Conservation (phyloP, 1,139 yeast genomes). For the Yamadazyma diospyri region DNA sequence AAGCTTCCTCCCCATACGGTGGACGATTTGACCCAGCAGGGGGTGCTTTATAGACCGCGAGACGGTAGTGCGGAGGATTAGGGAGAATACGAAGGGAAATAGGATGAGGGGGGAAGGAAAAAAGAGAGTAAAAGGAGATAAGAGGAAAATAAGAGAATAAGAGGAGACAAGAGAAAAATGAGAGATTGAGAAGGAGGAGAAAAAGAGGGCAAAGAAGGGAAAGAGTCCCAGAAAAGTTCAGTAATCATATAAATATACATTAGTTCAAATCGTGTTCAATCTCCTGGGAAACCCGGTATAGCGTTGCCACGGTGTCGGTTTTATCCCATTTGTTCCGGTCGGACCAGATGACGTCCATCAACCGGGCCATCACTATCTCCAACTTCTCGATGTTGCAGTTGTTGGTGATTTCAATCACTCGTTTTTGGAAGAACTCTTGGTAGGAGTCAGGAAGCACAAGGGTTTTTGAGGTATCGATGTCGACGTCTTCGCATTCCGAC, state of each 20-base stretch:
- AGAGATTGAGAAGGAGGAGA: no score
- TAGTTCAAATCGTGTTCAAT: conserved; percentile 10
- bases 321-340: conserved; percentile 69
- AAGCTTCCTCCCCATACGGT: conserved; percentile 84
- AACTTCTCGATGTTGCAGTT: conserved; percentile 62
- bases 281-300: conserved; percentile 20
- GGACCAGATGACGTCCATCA: conserved; percentile 76
- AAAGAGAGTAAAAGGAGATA: no score
- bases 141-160: not conserved
- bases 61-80: conserved; percentile 92
- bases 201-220: no score
- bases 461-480: conserved; percentile 16
- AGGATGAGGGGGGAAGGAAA: not conserved
- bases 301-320: conserved; percentile 30
- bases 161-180: no score
- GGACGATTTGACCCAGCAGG: conserved; percentile 66
- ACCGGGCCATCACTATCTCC: conserved; percentile 67
- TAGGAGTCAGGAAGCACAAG: conserved; percentile 16
- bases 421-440: conserved; percentile 17
- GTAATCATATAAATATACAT: conserved; percentile 4
- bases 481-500: conserved; percentile 23
- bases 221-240: conserved; percentile 1
- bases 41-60: conserved; percentile 86
- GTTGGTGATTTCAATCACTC: conserved; percentile 37
- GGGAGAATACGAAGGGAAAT: conserved; percentile 1